Evolutionary conservation across 495 filamentous ascomycete species (phyloP), one percentile per base, ranked within the genome.

Genomic region (Aspergillus conjunctus): DNA sequence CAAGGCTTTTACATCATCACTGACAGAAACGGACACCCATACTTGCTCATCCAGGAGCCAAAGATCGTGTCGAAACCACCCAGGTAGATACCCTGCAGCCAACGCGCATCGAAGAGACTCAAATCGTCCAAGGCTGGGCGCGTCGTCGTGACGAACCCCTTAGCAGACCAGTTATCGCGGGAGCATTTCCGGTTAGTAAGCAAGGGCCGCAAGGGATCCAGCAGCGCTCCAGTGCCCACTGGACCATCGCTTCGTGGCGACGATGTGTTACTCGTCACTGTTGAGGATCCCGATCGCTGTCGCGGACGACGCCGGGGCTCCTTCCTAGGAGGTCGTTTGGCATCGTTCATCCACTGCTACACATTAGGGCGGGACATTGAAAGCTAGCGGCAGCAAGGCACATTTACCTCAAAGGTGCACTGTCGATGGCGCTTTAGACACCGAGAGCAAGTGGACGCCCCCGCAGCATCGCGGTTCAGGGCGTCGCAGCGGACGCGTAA

Each of bases 311-410:
- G 26, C 8, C 14, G 37, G 21, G 4, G 21, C 2, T 18, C 41
- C 7, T 22, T 44, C 39, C 10, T 17, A 6, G 1, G 17, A 37
- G 45, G n/a, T 21, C n/a, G 55, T 20, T n/a, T 49, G n/a, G 31
- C 17, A 58, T 39, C 18, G 43, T 58, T 58, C 55, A 58, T 58
- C 55, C 55, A 58, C 55, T 58, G 12, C n/a, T 20, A 20, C 26
- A 3, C 7, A 54, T 41, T 21, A 20, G 26, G 26, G n/a, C 3
- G 33, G 17, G 8, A 32, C 12, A n/a, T n/a, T n/a, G n/a, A n/a
- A 33, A 33, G 11, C 50, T 26, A 15, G 12, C 2, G 12, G 12
- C 11, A 14, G 1, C 3, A 20, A 10, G 17, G 21, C 10, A 10
- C 7, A n/a, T 5, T 22, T 58, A 58, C 55, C 44, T 58, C 45